These are phyloP conservation scores for Mycena crocata DNA, from an alignment of 768 basidiomycete species.

Conservation along the genomic window DNA sequence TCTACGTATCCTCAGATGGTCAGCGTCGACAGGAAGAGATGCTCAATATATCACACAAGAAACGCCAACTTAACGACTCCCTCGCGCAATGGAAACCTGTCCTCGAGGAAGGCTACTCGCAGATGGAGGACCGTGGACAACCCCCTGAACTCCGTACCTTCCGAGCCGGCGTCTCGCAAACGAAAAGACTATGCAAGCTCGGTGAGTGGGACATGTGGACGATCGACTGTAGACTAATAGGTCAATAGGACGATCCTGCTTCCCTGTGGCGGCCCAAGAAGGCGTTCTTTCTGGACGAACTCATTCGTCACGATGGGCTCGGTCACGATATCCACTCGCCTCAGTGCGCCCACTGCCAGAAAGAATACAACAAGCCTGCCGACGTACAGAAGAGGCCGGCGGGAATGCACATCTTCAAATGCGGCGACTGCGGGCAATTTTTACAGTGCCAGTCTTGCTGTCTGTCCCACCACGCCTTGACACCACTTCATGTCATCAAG, in stretches of 20 bases:
- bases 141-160: background rate
- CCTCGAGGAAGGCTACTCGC: background rate
- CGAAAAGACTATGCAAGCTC: background rate
- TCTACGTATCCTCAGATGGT: background rate
- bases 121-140: background rate
- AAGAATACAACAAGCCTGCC: too few relatives aligned
- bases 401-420: slow-evolving; percentile 13
- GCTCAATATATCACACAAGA: background rate
- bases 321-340: background rate
- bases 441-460: background rate
- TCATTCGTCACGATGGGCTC: slow-evolving; percentile 15
- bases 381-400: too few relatives aligned
- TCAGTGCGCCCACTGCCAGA: background rate
- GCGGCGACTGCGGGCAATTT: slow-evolving; percentile 2
- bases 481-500: background rate
- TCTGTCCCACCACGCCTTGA: background rate
- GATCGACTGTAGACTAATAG: too few relatives aligned
- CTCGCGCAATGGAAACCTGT: background rate
- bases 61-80: background rate
- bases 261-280: background rate
- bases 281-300: slow-evolving; percentile 7
- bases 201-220: background rate
- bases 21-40: background rate
- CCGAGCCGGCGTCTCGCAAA: too few relatives aligned
- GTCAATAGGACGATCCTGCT: slow-evolving; percentile 1